These are phyloP conservation scores for Ustilago nuda DNA, from an alignment of 1,284 basidiomycete species.

Conservation along the genomic window DNA sequence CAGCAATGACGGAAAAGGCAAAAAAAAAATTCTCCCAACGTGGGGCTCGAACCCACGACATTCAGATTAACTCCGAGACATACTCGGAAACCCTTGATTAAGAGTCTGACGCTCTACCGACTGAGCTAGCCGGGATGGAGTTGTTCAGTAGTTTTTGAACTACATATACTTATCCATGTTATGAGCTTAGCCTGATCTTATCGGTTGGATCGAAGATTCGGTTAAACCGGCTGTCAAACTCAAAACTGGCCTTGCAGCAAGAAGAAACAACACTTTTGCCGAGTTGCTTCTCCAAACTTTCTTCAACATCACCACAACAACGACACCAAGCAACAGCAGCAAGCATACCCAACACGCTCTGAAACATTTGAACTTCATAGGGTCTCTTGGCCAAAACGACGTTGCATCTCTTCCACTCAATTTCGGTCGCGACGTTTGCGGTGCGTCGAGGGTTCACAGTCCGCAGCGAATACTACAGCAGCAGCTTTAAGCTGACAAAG, in stretches of 20 bases:
- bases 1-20: not conserved
- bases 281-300: not conserved
- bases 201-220: not conserved
- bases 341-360: not conserved
- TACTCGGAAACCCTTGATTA: conserved; percentile 55
- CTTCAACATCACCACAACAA: not conserved
- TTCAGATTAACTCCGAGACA: conserved; percentile 53
- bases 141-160: not conserved
- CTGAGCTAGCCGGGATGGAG: conserved; percentile 69
- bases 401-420: not conserved
- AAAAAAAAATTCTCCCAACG: conserved; percentile 60
- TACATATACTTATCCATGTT: not conserved
- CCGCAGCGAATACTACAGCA: not conserved
- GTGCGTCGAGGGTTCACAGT: not conserved
- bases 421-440: not conserved
- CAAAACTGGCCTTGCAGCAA: not conserved
- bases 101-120: conserved; percentile 70
- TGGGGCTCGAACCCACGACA: conserved; percentile 69
- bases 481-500: not conserved
- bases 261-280: not conserved
- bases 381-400: not conserved
- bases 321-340: not conserved
- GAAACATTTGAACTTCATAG: not conserved
- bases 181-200: not conserved
- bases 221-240: not conserved